Percentiles rank a stretch among this genome's conserved stretches.
These are phyloP conservation scores for Diaporthe aspalathi DNA, from an alignment of 2,329 filamentous ascomycete genomes.

Conservation along the genomic window DNA sequence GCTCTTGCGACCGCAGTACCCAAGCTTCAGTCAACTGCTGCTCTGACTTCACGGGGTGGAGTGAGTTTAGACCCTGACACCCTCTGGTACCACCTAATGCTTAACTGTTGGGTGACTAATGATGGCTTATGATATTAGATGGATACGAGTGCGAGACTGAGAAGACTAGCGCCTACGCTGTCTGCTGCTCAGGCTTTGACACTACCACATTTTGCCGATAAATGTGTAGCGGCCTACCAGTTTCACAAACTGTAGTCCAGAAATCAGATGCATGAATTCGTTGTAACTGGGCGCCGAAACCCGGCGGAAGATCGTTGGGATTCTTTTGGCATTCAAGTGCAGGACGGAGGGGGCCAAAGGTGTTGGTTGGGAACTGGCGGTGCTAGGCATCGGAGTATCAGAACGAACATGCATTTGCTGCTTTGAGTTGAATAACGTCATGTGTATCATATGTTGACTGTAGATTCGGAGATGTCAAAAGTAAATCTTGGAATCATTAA, in stretches of 20 bases:
- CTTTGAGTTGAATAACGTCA: no score
- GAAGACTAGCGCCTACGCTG: background rate
- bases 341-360: background rate
- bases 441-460: no score
- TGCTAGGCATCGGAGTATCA: background rate
- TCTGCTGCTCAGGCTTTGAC: conserved; percentile 18
- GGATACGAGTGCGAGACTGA: conserved; percentile 1
- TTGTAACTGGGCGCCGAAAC: no score
- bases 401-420: no score
- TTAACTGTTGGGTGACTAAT: background rate
- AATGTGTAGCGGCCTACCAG: background rate
- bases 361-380: background rate
- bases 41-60: background rate
- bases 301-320: background rate
- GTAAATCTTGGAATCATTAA: no score
- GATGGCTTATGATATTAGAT: background rate
- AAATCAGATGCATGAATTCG: background rate
- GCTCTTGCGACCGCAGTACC: conserved; percentile 10
- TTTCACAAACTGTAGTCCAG: background rate
- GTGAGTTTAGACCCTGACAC: background rate
- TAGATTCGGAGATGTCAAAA: no score
- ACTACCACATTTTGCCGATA: conserved; percentile 8
- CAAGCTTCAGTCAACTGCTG: conserved; percentile 10
- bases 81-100: background rate
- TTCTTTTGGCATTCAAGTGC: background rate